Percentiles rank a stretch among this genome's conserved stretches.
phyloP scores from a whole-genome alignment of 805 yeast species.

The Saccharomycopsis sp. region DNA sequence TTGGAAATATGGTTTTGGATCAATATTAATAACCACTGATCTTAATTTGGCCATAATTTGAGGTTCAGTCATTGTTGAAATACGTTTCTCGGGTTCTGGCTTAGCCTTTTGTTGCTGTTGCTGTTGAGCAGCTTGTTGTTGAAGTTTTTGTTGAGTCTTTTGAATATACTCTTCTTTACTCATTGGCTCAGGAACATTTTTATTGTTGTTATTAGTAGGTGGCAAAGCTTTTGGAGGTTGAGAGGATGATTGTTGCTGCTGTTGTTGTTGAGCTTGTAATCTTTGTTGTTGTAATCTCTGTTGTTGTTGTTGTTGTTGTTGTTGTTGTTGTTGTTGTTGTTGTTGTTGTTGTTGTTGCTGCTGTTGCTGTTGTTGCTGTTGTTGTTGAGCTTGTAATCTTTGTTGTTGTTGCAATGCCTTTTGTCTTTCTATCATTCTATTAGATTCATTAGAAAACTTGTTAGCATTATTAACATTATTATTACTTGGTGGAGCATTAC shows the following conservation, averaged over 20 bases:
- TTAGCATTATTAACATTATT: slow-evolving; percentile 9
- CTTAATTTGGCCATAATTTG: slow-evolving; percentile 75
- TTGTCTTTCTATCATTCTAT: slow-evolving; percentile 14
- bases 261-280: slow-evolving; percentile 13
- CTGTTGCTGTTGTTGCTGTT: slow-evolving; percentile 3
- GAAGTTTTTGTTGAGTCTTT: slow-evolving; percentile 23
- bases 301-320: slow-evolving; percentile 19
- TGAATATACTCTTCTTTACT: slow-evolving; percentile 19
- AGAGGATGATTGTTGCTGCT: background rate
- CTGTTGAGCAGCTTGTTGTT: slow-evolving; percentile 14
- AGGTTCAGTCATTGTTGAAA: slow-evolving; percentile 67
- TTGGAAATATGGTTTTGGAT: slow-evolving; percentile 76
- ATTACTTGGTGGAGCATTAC: slow-evolving; percentile 17
- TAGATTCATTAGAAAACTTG: slow-evolving; percentile 6
- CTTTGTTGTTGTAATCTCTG: slow-evolving; percentile 3
- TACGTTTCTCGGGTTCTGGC: slow-evolving; percentile 32
- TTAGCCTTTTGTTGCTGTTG: slow-evolving; percentile 9
- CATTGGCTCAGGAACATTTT: slow-evolving; percentile 12
- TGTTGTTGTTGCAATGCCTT: slow-evolving; percentile 16
- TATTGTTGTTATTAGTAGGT: background rate
- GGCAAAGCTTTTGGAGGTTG: slow-evolving; percentile 7
- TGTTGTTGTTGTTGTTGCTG: too few species aligned
- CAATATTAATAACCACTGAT: slow-evolving; percentile 70
- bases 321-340: slow-evolving; percentile 13
- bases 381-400: slow-evolving; percentile 15